phyloP scores from a whole-genome alignment of 495 filamentous ascomycete species.

The Podospora pseudocomata region DNA sequence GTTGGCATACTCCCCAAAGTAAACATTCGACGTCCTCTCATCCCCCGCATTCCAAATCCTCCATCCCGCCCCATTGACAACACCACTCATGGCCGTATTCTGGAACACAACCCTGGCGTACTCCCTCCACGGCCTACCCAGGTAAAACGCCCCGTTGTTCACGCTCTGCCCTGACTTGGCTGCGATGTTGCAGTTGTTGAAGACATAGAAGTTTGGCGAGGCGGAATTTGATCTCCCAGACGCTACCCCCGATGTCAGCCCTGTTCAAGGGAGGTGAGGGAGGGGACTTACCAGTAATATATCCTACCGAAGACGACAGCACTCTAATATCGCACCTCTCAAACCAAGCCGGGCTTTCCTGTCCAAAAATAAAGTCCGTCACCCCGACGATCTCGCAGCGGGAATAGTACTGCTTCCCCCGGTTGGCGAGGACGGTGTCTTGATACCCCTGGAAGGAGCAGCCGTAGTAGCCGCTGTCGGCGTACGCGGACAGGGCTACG shows the following conservation, averaged over 20 bases:
- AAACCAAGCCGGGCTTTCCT: slow-evolving; percentile 59
- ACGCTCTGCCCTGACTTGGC: slow-evolving; percentile 48
- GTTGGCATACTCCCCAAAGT: slow-evolving; percentile 59
- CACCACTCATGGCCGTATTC: slow-evolving; percentile 48
- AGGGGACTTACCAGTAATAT: slow-evolving; percentile 46
- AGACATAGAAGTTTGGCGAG: slow-evolving; percentile 58
- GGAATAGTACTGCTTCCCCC: slow-evolving; percentile 57
- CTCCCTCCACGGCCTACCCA: slow-evolving; percentile 63
- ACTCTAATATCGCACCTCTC: slow-evolving; percentile 56
- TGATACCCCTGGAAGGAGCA: slow-evolving; percentile 56
- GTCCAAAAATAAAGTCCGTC: slow-evolving; percentile 67
- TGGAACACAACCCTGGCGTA: slow-evolving; percentile 63
- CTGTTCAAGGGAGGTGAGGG: background rate
- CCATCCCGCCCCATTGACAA: slow-evolving; percentile 63
- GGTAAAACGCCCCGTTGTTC: slow-evolving; percentile 50
- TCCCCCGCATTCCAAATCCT: slow-evolving; percentile 50
- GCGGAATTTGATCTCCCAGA: slow-evolving; percentile 52
- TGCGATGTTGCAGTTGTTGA: slow-evolving; percentile 53
- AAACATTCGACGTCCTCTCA: slow-evolving; percentile 50
- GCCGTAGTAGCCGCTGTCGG: slow-evolving; percentile 56
- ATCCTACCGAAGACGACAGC: slow-evolving; percentile 43
- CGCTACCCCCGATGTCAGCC: slow-evolving; percentile 30
- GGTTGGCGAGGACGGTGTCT: slow-evolving; percentile 59
- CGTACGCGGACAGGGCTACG: slow-evolving; percentile 55
- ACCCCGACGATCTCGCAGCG: slow-evolving; percentile 55